phyloP scores from a whole-genome alignment of 805 yeast genomes.

The Saccharomyces paradoxus region DNA sequence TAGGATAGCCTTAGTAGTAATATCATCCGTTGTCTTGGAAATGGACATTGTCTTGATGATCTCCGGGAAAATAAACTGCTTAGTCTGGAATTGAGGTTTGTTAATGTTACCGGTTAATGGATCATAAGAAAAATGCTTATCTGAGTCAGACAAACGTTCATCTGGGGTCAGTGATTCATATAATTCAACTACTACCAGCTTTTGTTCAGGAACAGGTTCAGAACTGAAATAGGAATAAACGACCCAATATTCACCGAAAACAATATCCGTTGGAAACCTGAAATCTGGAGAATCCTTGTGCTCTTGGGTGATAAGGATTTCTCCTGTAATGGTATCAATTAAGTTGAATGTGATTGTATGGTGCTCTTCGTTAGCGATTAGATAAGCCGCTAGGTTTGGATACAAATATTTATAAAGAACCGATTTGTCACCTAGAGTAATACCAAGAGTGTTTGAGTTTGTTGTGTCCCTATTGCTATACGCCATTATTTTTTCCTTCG shows the following conservation, averaged over 20 bases:
- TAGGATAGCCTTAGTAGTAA: constrained; percentile 59
- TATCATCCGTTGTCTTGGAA: constrained; percentile 54
- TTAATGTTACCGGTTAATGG: constrained; percentile 15
- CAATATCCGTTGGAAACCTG: constrained; percentile 39
- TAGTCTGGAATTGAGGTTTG: constrained; percentile 43
- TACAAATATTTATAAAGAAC: constrained; percentile 78
- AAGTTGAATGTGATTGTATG: constrained; percentile 40
- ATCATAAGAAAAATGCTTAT: constrained; percentile 3
- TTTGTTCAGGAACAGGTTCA: constrained; percentile 43
- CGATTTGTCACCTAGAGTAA: constrained; percentile 56
- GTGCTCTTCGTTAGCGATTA: constrained; percentile 32
- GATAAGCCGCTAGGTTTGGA: constrained; percentile 55
- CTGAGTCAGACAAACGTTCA: constrained; percentile 29
- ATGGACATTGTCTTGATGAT: constrained; percentile 44
- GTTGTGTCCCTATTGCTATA: constrained; percentile 35
- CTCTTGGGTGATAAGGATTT: constrained; percentile 38
- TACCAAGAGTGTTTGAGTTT: constrained; percentile 53
- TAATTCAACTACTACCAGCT: constrained; percentile 66
- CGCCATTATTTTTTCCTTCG: constrained; percentile 34
- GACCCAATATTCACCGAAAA: constrained; percentile 79
- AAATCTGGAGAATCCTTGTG: constrained; percentile 38
- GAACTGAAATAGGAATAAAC: constrained; percentile 55
- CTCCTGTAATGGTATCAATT: constrained; percentile 65
- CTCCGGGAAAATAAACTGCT: constrained; percentile 58
- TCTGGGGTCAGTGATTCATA: constrained; percentile 60